Conservation (phyloP, 164 flowering plant species). For the Sedum album region DNA sequence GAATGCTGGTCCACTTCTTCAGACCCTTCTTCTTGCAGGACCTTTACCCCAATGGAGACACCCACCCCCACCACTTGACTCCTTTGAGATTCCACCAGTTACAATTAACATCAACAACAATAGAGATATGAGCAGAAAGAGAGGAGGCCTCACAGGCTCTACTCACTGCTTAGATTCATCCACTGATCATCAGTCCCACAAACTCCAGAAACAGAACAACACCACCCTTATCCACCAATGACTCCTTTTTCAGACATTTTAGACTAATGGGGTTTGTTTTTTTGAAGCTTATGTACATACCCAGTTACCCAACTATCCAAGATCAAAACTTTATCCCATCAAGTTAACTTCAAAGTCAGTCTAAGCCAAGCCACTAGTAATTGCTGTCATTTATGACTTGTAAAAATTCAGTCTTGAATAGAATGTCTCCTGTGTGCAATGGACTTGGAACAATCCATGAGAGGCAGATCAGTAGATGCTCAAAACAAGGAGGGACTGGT, state of each 20-base stretch:
- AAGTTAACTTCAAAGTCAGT: neutral
- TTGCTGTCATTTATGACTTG: neutral
- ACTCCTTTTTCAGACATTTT: neutral
- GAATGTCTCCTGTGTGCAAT: neutral
- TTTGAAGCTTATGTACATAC: neutral
- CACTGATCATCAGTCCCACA: conserved; percentile 4
- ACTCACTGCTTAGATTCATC: neutral
- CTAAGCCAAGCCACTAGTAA: neutral
- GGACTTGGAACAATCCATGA: neutral
- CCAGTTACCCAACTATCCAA: neutral
- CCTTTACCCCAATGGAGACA: conserved; percentile 14
- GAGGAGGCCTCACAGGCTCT: neutral
- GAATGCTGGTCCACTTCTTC: conserved; percentile 14
- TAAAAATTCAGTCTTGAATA: neutral
- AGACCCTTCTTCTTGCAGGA: conserved; percentile 11
- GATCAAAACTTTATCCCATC: neutral
- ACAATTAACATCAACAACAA: conserved; percentile 4
- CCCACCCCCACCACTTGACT: conserved; percentile 8
- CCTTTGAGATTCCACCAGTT: conserved; percentile 8
- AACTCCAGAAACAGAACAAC: conserved; percentile 2
- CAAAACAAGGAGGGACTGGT: conserved; percentile 5
- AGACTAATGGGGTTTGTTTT: neutral
- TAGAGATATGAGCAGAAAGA: neutral
- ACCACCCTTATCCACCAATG: conserved; percentile 6
- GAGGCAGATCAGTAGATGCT: neutral